Conservation (phyloP, 352 stramenopile species). For the Globisporangium carolinianum region DNA sequence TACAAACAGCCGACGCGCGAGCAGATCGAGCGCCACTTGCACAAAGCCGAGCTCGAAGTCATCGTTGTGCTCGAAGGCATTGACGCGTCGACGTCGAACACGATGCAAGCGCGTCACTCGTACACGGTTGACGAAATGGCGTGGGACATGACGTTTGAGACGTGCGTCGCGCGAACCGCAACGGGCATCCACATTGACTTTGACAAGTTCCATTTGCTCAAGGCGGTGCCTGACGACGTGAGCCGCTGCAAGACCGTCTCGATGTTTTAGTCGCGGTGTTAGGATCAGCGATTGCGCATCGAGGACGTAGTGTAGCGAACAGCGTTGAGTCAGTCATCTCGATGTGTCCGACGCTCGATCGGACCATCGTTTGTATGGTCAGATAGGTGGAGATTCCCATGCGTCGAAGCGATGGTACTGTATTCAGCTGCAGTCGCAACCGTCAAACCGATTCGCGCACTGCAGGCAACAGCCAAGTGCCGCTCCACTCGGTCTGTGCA, state of each 20-base stretch:
- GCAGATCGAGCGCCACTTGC: slow-evolving; percentile 70
- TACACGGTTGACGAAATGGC: slow-evolving; percentile 78
- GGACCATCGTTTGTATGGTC: too few relatives aligned
- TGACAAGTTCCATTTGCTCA: slow-evolving; percentile 73
- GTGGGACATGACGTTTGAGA: slow-evolving; percentile 75
- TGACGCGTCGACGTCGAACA: slow-evolving; percentile 81
- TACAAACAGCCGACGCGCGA: slow-evolving; percentile 60
- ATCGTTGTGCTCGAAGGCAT: slow-evolving; percentile 80
- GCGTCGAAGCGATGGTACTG: too few relatives aligned
- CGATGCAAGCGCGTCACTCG: slow-evolving; percentile 80
- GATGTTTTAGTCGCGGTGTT: slow-evolving; percentile 9
- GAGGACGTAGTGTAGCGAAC: too few relatives aligned
- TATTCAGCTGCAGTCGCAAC: too few relatives aligned
- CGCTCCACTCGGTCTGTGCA: too few relatives aligned
- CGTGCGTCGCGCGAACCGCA: slow-evolving; percentile 54
- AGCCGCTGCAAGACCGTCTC: slow-evolving; percentile 15
- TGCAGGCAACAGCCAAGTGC: too few relatives aligned
- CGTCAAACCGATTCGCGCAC: too few relatives aligned
- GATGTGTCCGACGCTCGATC: too few relatives aligned
- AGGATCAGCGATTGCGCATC: too few relatives aligned
- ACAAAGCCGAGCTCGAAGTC: slow-evolving; percentile 65
- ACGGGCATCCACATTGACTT: slow-evolving; percentile 72
- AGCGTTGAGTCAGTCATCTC: too few relatives aligned
- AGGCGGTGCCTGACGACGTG: slow-evolving; percentile 53
- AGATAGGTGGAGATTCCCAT: too few relatives aligned